Evolutionary conservation across 176 grass and related monocot genomes (phyloP), one percentile per base, ranked within the genome.

Genomic region (Aegilops umbellulata): DNA sequence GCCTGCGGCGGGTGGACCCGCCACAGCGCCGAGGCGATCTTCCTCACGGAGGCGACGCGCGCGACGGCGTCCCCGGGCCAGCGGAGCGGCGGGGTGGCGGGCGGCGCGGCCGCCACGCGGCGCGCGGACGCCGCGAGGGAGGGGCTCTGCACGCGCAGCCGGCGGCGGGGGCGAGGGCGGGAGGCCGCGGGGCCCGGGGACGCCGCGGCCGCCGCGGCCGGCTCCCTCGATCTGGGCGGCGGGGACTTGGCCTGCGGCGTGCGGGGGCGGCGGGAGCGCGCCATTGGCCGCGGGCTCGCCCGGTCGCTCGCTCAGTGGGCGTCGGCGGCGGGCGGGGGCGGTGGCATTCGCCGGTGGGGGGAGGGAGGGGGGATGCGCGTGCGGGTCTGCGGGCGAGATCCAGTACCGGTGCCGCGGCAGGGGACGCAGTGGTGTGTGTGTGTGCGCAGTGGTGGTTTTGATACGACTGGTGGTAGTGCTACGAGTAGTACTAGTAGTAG

Each of bases 21-120:
- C 92, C 92, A 94, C 9, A 94, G 79, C 51, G 83, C 86, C 27
- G 89, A 86, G 11, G 90, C 95, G 62, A 97, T 91, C 88, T 84
- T 97, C 71, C 95, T 86, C 16, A 88, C 95, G 39, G 92, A 91
- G 29, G 80, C 65, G 36, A 42, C 47, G 0, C 42, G 72, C 72
- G 60, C 36, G 32, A 32, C 84, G 34, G 46, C 86, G 65, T 83
- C 35, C 39, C 55, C 74, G 79, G 79, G 79, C 82, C 79, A 82
- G 66, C 75, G 47, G 10, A 79, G 79, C 24, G 41, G 79, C n/a
- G 79, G 79, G 29, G 82, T 87, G 79, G 68, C 14, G 30, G 82
- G 82, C 38, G 81, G 74, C 7, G 38, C 42, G 23, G 55, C 58
- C 13, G 49, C 38, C 38, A 41, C 63, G 47, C 78, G 82, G 83